Evolutionary conservation across 257 asterid genomes (phyloP), one percentile per base, ranked within the genome.

Genomic region (Salvia hispanica): DNA sequence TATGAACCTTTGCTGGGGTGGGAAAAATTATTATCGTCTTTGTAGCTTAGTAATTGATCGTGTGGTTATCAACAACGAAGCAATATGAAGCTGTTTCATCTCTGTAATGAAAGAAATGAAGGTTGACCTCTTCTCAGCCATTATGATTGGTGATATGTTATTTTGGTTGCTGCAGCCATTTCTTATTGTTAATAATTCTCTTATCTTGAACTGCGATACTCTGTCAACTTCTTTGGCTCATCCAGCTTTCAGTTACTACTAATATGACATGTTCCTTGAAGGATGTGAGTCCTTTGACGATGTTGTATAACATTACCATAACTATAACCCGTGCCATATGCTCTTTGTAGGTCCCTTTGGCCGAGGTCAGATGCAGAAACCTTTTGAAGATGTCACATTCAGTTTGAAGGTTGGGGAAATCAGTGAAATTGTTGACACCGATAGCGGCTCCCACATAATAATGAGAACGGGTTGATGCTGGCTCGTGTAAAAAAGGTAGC

Each of bases 361-460:
- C 61, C 90, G 79, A 72, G 94, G 94, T 40, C 86, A 87, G 85
- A 92, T 92, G 98, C 96, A 92, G 91, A 92, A 84, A 69, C 95
- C 95, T 37, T 92, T 92, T 78, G 98, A 92, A 77, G 89, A 86
- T 65, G 89, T 84, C 50, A 66, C 98, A 5, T 89, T 54, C 70
- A 73, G 67, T 40, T 79, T 92, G 79, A 79, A 82, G 79, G 72
- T 82, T 56, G 96, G 98, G 44, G 96, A 92, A 72, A 81, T 87
- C 67, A 92, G 98, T 48, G 95, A 85, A 76, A 83, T 89, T 28
- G 84, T 92, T 48, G 95, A 92, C 71, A 92, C 98, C 50, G 93
- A 86, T 46, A 90, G 97, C 53, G 97, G 98, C 9, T 86, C 73
- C 72, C 96, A 92, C 91, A 88, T 90, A 77, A 92, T 92, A 72